phyloP scores from a whole-genome alignment of 1,139 yeast species.

The Nakaseomyces uthaithaninus region DNA sequence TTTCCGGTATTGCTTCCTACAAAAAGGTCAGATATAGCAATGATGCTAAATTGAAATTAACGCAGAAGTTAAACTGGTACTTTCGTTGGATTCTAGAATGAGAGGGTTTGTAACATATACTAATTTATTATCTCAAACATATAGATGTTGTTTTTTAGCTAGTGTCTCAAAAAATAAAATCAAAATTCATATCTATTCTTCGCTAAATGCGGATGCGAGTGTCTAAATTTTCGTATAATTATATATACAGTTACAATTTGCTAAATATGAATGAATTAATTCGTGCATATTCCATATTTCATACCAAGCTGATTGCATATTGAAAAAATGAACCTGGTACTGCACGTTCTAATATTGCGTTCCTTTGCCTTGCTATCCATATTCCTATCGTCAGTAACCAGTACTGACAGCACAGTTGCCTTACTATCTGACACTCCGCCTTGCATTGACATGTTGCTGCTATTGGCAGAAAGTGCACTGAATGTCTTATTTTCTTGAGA shows the following conservation, averaged over 20 bases:
- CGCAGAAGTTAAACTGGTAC: not conserved
- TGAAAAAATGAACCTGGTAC: constrained; percentile 31
- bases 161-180: too few relatives aligned
- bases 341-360: constrained; percentile 40
- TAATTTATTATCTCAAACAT: too few relatives aligned
- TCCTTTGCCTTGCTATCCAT: constrained; percentile 61
- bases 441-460: too few relatives aligned
- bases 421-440: too few relatives aligned
- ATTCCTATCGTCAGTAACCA: constrained; percentile 66
- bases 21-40: not conserved
- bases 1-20: not conserved
- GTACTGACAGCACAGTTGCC: constrained; percentile 40
- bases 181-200: too few relatives aligned
- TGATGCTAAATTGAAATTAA: not conserved
- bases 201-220: too few relatives aligned
- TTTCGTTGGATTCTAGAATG: constrained; percentile 9
- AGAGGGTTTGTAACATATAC: too few relatives aligned
- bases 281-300: constrained; percentile 7
- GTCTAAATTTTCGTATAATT: too few relatives aligned
- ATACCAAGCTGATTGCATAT: constrained; percentile 20
- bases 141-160: too few relatives aligned
- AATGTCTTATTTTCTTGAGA: constrained; percentile 25
- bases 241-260: too few relatives aligned
- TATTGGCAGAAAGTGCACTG: constrained; percentile 7
- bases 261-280: too few relatives aligned